Conservation (phyloP, 2,329 filamentous ascomycete species). For the Ceratocystis diversiconidia region DNA sequence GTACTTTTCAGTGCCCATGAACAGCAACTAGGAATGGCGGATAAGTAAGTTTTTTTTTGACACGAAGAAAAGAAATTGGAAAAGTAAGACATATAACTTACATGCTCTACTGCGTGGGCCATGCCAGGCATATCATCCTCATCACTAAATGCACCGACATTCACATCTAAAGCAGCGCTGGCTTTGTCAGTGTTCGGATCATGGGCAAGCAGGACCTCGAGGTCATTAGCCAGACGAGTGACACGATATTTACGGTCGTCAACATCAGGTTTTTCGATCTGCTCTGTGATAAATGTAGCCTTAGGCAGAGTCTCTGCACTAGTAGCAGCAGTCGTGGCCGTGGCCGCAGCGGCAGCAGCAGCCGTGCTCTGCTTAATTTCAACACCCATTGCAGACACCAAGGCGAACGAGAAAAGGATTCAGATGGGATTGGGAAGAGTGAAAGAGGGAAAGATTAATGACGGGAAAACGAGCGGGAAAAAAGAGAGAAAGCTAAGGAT, state of each 20-base stretch:
- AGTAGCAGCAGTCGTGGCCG: background rate
- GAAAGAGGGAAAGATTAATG: background rate
- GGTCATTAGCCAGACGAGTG: slow-evolving; percentile 66
- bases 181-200: slow-evolving; percentile 94
- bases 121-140: slow-evolving; percentile 81
- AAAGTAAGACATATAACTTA: slow-evolving; percentile 25
- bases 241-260: slow-evolving; percentile 84
- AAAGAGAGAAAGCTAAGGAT: background rate
- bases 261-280: slow-evolving; percentile 66
- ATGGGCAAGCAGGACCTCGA: slow-evolving; percentile 85
- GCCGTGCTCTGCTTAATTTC: background rate
- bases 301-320: background rate
- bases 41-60: background rate
- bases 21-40: slow-evolving; percentile 46
- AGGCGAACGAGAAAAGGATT: background rate
- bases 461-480: background rate
- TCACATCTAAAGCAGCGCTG: slow-evolving; percentile 86
- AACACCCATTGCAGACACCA: background rate
- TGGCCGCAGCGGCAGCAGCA: background rate
- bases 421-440: background rate
- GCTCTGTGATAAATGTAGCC: slow-evolving; percentile 41
- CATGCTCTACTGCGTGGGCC: slow-evolving; percentile 91
- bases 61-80: background rate
- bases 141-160: slow-evolving; percentile 92
- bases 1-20: slow-evolving; percentile 99